Conservation (phyloP, 2,329 filamentous ascomycete genomes). For the Penicillium sp. region DNA sequence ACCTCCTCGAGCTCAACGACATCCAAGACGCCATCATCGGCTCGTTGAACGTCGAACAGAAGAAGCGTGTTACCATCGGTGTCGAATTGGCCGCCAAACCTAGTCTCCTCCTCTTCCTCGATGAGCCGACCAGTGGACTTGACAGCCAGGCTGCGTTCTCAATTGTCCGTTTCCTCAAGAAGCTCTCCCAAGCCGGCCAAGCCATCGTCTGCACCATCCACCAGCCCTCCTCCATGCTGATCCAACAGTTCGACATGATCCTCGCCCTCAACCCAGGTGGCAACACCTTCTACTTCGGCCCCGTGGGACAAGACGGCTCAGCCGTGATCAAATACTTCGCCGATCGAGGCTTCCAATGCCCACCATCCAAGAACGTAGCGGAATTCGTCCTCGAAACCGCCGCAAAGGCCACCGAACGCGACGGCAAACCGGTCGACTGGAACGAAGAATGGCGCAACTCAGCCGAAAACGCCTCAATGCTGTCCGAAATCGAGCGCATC, state of each 20-base stretch:
- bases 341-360: slow-evolving; percentile 67
- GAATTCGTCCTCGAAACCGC: slow-evolving; percentile 70
- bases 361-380: slow-evolving; percentile 67
- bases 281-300: slow-evolving; percentile 75
- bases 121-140: slow-evolving; percentile 73
- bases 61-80: slow-evolving; percentile 73
- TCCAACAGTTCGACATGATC: slow-evolving; percentile 75
- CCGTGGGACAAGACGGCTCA: slow-evolving; percentile 68
- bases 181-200: slow-evolving; percentile 68
- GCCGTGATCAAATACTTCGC: slow-evolving; percentile 71
- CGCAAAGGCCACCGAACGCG: slow-evolving; percentile 58
- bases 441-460: slow-evolving; percentile 75
- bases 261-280: slow-evolving; percentile 70
- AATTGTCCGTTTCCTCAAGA: slow-evolving; percentile 71
- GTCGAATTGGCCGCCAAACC: slow-evolving; percentile 74
- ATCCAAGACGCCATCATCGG: slow-evolving; percentile 70
- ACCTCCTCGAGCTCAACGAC: slow-evolving; percentile 66
- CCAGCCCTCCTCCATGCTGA: slow-evolving; percentile 70
- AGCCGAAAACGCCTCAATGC: slow-evolving; percentile 61
- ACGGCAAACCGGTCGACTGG: slow-evolving; percentile 69
- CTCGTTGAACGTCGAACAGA: slow-evolving; percentile 69
- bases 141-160: slow-evolving; percentile 71
- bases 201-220: slow-evolving; percentile 77
- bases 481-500: slow-evolving; percentile 69
- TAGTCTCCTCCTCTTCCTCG: slow-evolving; percentile 69